These are phyloP conservation scores for Aspergillus fumigatiaffinis DNA, from an alignment of 2,329 filamentous ascomycete genomes.

Conservation along the genomic window DNA sequence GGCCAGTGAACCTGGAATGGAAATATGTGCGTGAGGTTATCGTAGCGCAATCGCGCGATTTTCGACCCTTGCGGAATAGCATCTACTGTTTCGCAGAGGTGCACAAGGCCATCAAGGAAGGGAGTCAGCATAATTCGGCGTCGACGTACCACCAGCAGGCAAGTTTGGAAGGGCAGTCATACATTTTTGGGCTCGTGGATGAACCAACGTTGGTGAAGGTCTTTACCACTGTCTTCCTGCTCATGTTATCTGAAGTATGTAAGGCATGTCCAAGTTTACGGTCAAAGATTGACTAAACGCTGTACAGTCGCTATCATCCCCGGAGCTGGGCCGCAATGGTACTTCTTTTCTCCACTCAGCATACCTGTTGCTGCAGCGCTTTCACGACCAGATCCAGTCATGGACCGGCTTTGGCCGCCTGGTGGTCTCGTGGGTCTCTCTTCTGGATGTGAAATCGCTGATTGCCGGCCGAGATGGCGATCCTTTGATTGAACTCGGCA, in stretches of 20 bases:
- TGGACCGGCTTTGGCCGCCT: constrained; percentile 29
- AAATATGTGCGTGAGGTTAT: constrained; percentile 26
- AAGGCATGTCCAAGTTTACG: not conserved
- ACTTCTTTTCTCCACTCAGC: constrained; percentile 30
- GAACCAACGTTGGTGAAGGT: constrained; percentile 22
- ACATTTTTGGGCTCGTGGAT: constrained; percentile 22
- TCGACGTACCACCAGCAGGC: constrained; percentile 28
- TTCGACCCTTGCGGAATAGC: constrained; percentile 23
- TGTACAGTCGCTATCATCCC: constrained; percentile 24
- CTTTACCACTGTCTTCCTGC: constrained; percentile 28
- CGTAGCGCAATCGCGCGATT: constrained; percentile 22
- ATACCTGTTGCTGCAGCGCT: constrained; percentile 28
- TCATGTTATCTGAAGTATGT: constrained; percentile 35
- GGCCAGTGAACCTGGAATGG: constrained; percentile 30
- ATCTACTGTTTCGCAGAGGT: constrained; percentile 34
- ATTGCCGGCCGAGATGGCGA: constrained; percentile 36
- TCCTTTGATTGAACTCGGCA: constrained; percentile 26
- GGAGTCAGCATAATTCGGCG: constrained; percentile 25
- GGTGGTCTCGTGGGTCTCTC: constrained; percentile 30
- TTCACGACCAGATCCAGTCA: constrained; percentile 20
- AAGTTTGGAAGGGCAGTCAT: constrained; percentile 28
- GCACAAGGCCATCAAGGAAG: constrained; percentile 24
- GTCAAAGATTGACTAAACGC: not conserved
- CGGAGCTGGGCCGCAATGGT: constrained; percentile 22
- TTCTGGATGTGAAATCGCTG: constrained; percentile 33